Conservation (phyloP, 352 stramenopile genomes). For the Phytophthora foliorum region DNA sequence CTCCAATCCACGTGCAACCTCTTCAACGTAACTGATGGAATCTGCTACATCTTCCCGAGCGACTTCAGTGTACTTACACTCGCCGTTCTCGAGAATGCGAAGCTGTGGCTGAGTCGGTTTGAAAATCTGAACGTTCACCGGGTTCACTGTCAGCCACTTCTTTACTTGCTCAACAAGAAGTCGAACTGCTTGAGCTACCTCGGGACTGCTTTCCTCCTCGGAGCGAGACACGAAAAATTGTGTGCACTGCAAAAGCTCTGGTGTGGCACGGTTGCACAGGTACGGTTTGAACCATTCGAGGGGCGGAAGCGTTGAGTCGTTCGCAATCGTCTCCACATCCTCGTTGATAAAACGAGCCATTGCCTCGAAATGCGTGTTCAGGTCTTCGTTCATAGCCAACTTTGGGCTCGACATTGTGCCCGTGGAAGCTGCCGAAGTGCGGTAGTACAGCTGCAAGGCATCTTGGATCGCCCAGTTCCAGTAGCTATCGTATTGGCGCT, state of each 20-base stretch:
- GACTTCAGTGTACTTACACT: conserved; percentile 66
- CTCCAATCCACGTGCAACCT: conserved; percentile 62
- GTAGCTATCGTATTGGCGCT: conserved; percentile 82
- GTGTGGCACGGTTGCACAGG: conserved; percentile 78
- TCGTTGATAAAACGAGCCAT: conserved; percentile 60
- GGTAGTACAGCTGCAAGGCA: conserved; percentile 68
- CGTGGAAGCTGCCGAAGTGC: conserved; percentile 41
- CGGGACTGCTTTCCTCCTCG: conserved; percentile 48
- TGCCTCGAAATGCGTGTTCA: conserved; percentile 49
- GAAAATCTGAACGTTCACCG: conserved; percentile 66
- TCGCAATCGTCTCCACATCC: conserved; percentile 38
- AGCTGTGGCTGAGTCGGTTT: conserved; percentile 67
- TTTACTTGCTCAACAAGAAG: conserved; percentile 71
- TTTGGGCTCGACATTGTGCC: conserved; percentile 15
- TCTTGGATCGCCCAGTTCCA: conserved; percentile 89
- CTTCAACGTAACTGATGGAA: conserved; percentile 74
- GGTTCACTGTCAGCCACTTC: conserved; percentile 59
- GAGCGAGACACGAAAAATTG: conserved; percentile 61
- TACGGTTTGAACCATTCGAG: conserved; percentile 69
- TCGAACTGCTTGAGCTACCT: conserved; percentile 63
- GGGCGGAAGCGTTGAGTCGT: conserved; percentile 30
- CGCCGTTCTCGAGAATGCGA: conserved; percentile 55
- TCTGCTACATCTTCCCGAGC: conserved; percentile 59
- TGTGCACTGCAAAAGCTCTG: conserved; percentile 61
- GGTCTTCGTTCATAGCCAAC: conserved; percentile 35